Evolutionary conservation across 768 basidiomycete genomes (phyloP).

Genomic region (Leccinum disarticulatum): DNA sequence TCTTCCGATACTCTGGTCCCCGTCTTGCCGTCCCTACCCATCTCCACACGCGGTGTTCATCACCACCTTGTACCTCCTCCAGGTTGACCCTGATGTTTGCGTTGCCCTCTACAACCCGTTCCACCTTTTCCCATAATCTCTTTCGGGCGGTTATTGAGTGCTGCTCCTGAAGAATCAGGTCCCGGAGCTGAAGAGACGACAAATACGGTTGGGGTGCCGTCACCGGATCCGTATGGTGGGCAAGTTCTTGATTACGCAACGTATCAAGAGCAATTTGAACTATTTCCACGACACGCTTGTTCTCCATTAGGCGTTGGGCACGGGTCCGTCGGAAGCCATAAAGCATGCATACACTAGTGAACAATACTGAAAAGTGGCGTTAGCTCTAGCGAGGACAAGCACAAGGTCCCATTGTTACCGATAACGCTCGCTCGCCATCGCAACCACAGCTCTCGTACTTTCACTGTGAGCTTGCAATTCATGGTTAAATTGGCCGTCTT

Average conservation of each 20-base stretch:
- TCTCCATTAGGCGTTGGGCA: slow-evolving; percentile 55
- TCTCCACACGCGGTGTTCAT: slow-evolving; percentile 87
- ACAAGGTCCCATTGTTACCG: slow-evolving; percentile 41
- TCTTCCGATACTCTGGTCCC: slow-evolving; percentile 35
- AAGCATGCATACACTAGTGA: slow-evolving; percentile 15
- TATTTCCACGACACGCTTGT: slow-evolving; percentile 64
- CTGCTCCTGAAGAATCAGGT: slow-evolving; percentile 79
- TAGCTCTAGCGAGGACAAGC: slow-evolving; percentile 12
- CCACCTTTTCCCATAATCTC: slow-evolving; percentile 80
- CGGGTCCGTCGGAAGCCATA: slow-evolving; percentile 33
- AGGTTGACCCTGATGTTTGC: slow-evolving; percentile 84
- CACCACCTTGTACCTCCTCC: slow-evolving; percentile 81
- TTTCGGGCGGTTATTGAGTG: slow-evolving; percentile 66
- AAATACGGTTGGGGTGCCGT: slow-evolving; percentile 72
- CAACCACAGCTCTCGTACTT: slow-evolving; percentile 62
- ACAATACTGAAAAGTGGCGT: slow-evolving; percentile 30
- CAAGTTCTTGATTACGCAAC: slow-evolving; percentile 79
- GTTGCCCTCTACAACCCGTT: slow-evolving; percentile 84
- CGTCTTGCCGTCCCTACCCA: slow-evolving; percentile 69
- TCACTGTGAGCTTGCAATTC: slow-evolving; percentile 65
- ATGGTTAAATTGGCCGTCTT: slow-evolving; percentile 65
- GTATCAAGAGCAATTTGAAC: slow-evolving; percentile 80
- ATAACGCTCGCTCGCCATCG: slow-evolving; percentile 65
- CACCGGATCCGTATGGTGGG: slow-evolving; percentile 80
- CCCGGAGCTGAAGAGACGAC: slow-evolving; percentile 84